Evolutionary conservation across 768 basidiomycete genomes (phyloP).

Genomic region (Leccinum broughii): DNA sequence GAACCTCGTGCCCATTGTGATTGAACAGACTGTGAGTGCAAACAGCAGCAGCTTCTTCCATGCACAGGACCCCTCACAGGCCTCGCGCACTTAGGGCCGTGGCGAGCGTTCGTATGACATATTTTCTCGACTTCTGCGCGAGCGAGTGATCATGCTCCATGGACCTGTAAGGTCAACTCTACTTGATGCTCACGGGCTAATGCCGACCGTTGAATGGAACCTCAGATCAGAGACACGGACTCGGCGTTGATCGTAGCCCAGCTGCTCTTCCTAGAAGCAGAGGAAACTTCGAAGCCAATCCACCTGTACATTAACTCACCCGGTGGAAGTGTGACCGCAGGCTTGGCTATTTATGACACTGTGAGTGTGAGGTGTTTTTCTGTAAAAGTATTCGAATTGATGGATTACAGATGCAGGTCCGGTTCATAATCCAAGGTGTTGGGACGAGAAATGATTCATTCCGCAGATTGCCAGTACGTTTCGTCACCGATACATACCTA

Average conservation of each 20-base stretch:
- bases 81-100: conserved; percentile 53
- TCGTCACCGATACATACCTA: conserved; percentile 95
- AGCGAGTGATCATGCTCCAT: conserved; percentile 94
- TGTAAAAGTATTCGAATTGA: conserved; percentile 16
- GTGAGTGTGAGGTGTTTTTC: conserved; percentile 45
- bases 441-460: conserved; percentile 27
- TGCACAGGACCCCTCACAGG: conserved; percentile 15
- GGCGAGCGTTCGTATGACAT: conserved; percentile 95
- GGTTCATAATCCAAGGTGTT: conserved; percentile 13
- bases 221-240: conserved; percentile 85
- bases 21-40: conserved; percentile 79
- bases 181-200: conserved; percentile 11
- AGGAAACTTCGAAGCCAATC: conserved; percentile 91
- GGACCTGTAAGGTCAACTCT: conserved; percentile 66
- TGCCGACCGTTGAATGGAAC: conserved; percentile 14
- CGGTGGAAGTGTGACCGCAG: conserved; percentile 94
- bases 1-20: conserved; percentile 94
- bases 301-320: conserved; percentile 98
- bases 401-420: conserved; percentile 67
- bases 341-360: conserved; percentile 96
- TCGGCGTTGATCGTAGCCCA: conserved; percentile 90
- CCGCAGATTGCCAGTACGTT: conserved; percentile 62
- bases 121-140: conserved; percentile 88
- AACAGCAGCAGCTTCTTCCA: conserved; percentile 4
- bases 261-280: conserved; percentile 93